Base-by-base conservation (phyloP, 2,329 filamentous ascomycete species). In the Madurella mycetomatis region DNA sequence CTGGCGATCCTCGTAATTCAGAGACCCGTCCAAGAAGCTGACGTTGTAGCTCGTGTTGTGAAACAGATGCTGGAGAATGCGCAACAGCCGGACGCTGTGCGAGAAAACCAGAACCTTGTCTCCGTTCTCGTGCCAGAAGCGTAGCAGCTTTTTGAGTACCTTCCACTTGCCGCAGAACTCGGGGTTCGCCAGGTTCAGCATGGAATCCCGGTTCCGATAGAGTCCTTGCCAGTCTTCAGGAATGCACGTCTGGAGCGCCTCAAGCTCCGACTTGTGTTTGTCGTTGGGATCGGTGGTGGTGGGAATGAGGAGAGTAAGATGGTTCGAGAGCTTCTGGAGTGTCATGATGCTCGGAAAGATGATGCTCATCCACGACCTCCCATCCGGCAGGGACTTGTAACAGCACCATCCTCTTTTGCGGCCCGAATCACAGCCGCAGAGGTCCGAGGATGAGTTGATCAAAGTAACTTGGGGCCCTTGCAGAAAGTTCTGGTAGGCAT, bases 131-230 rank as follows among this genome's bases (percentile, higher is more conserved):
- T 96, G 83, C 94, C 94, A 99, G 69, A 94, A 92, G 52, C 85
- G 86, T 7, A 99, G 79, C 4, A 99, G 76, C 63, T 90, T 92
- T 68, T 86, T 89, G 31, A 99, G 70, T 1, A 99, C 84, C 66
- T 90, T 91, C 94, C 94, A 99, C 71, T 99, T 99, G 3, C 94
- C 94, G 66, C 94, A 99, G 61, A 92, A 96, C 54, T 95, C 88
- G 0, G 90, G 87, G 62, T 96, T 91, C 1, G 91, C 86, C 48
- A 91, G 86, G 62, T 87, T 88, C 48, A 88, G 72, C 55, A 97
- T 86, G 9, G 84, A 89, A 62, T 96, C 90, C 42, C 90, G 81
- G 17, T 86, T 82, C 11, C 76, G 75, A 66, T 91, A 94, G 0
- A 96, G 76, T 17, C 84, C 74, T 64, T 84, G 76, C 89, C 90